Evolutionary conservation across 1,284 basidiomycete genomes (phyloP), one percentile per base, ranked within the genome.

Genomic region (Rhodotorula glutinis): DNA sequence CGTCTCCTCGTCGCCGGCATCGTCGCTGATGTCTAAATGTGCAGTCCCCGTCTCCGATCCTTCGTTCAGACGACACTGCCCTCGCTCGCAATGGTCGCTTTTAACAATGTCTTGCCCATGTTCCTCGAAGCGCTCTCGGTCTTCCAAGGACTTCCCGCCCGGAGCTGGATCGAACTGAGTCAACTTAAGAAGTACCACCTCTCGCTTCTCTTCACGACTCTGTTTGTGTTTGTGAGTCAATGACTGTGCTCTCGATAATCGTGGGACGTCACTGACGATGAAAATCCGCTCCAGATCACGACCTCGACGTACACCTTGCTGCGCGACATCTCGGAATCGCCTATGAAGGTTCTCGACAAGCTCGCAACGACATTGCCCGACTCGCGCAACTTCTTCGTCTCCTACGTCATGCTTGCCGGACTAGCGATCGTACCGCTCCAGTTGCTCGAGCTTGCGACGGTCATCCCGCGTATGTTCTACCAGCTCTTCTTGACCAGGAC

Each of bases 341-440:
- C 4, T 90, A 43, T 85, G 3, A 89, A 92, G 79, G 89, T 95
- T 21, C 90, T 92, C 0, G 89, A 93, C 79, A 93, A 92, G 75
- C 81, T 97, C 0, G 92, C 93, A 0, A 81, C 85, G 57, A 88
- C 91, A 0, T 79, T 97, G 40, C 88, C 75, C 17, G 71, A 66
- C 23, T 79, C 80, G 10, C 77, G 92, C 66, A 89, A 94, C 78
- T 97, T 98, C 81, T 96, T 96, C 82, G 81, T 98, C 46, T 94
- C 91, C 11, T 98, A 97, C 78, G 92, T 96, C 43, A 89, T 97
- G 73, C 84, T 98, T 17, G 92, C 96, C 84, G 89, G 88, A 1
- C 80, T 98, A 38, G 94, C 92, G 70, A 86, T 97, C 72, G 94
- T 97, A 88, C 96, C 95, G 4, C 79, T 98, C 25, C 94, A 98